Percentiles rank a stretch among this genome's conserved stretches.
Evolutionary conservation across 2,329 filamentous ascomycete genomes (phyloP).

Genomic region (Alternaria sp.): DNA sequence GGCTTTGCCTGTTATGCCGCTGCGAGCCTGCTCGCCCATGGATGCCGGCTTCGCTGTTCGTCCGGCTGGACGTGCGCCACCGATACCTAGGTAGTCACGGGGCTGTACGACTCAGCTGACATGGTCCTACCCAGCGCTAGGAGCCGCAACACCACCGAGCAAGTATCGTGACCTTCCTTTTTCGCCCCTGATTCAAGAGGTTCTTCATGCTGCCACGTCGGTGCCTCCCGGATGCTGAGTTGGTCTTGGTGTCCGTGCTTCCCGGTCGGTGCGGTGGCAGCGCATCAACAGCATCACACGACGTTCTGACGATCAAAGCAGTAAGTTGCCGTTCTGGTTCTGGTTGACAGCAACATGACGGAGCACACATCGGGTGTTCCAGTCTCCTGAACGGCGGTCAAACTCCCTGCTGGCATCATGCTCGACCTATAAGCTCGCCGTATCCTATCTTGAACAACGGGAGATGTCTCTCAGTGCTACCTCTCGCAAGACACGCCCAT

Average conservation of each 20-base stretch:
- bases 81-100: conserved; percentile 38
- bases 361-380: neutral
- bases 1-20: conserved; percentile 21
- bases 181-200: conserved; percentile 21
- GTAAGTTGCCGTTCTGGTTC: neutral
- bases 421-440: neutral
- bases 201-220: conserved; percentile 12
- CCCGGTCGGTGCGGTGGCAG: conserved; percentile 5
- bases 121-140: conserved; percentile 26
- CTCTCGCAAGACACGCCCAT: neutral
- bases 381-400: neutral
- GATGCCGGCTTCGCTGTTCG: conserved; percentile 13
- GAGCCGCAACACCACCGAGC: conserved; percentile 35
- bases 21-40: conserved; percentile 26
- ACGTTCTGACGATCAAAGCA: neutral
- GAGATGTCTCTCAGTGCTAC: neutral
- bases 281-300: conserved; percentile 8
- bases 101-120: conserved; percentile 31
- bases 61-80: conserved; percentile 15
- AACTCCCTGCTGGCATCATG: neutral
- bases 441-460: neutral
- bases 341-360: neutral
- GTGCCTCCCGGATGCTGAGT: conserved; percentile 7
- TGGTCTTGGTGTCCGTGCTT: conserved; percentile 4
- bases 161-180: conserved; percentile 42